Percentiles rank a stretch among this genome's conserved stretches.
Evolutionary conservation across 805 yeast species (phyloP).

Genomic region (Yarrowia keelungensis): DNA sequence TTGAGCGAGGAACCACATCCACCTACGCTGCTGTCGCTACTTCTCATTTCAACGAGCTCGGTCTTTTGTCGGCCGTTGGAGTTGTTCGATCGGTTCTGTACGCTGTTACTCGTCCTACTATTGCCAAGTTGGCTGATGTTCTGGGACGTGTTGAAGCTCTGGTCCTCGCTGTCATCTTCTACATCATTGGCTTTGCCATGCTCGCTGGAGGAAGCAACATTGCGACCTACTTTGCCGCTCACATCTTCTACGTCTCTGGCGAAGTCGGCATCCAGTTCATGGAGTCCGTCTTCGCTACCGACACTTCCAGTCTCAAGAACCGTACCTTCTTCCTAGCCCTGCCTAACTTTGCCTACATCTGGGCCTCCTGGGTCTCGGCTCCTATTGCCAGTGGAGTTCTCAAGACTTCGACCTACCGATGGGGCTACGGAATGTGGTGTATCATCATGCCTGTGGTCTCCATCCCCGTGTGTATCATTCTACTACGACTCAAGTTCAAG

Average conservation of each 20-base stretch:
- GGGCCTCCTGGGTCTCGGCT: constrained; percentile 54
- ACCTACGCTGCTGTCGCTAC: constrained; percentile 52
- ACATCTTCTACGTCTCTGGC: constrained; percentile 52
- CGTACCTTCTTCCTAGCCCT: constrained; percentile 52
- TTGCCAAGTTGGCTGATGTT: constrained; percentile 54
- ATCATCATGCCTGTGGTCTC: constrained; percentile 58
- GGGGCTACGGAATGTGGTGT: constrained; percentile 57
- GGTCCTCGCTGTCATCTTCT: constrained; percentile 48
- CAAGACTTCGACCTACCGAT: constrained; percentile 41
- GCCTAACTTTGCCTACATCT: constrained; percentile 39
- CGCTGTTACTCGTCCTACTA: constrained; percentile 52
- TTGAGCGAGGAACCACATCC: constrained; percentile 1
- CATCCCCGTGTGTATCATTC: constrained; percentile 62
- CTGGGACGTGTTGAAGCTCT: constrained; percentile 54
- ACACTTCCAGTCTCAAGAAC: constrained; percentile 52
- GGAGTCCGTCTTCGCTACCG: constrained; percentile 50
- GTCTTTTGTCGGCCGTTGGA: constrained; percentile 53
- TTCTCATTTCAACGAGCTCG: constrained; percentile 52
- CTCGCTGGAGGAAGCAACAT: constrained; percentile 51
- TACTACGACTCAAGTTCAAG: constrained; percentile 9
- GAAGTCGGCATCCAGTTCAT: constrained; percentile 51
- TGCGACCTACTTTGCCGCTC: constrained; percentile 51
- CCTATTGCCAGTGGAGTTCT: constrained; percentile 46
- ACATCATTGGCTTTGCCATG: constrained; percentile 51
- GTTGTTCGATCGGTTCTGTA: constrained; percentile 53